Conservation (phyloP, 2,329 filamentous ascomycete species). For the Emydomyces testavorans region DNA sequence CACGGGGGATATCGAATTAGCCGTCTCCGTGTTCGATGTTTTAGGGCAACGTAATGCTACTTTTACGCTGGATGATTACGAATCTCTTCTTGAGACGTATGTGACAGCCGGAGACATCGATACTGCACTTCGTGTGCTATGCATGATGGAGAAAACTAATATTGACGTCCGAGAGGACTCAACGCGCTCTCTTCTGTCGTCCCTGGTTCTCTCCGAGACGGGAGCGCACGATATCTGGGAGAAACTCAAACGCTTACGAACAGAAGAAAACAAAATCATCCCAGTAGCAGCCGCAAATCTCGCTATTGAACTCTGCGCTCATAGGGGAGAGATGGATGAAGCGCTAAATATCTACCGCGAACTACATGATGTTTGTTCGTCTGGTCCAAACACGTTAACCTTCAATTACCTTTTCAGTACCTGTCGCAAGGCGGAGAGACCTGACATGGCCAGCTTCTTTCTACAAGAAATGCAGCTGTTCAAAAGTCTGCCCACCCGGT, state of each 20-base stretch:
- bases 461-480: constrained; percentile 51
- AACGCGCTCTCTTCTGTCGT: constrained; percentile 51
- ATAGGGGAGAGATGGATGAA: constrained; percentile 35
- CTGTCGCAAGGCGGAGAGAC: constrained; percentile 36
- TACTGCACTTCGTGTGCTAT: constrained; percentile 57
- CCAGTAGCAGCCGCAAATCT: constrained; percentile 38
- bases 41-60: constrained; percentile 47
- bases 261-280: constrained; percentile 38
- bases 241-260: constrained; percentile 45
- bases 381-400: constrained; percentile 37
- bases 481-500: constrained; percentile 42
- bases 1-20: constrained; percentile 55
- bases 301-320: constrained; percentile 43
- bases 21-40: constrained; percentile 57
- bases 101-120: constrained; percentile 47
- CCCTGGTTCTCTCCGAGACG: constrained; percentile 42
- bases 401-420: constrained; percentile 51
- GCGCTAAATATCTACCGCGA: constrained; percentile 52
- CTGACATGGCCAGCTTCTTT: constrained; percentile 49
- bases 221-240: constrained; percentile 42
- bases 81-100: constrained; percentile 64
- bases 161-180: constrained; percentile 46
- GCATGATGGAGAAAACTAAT: constrained; percentile 59
- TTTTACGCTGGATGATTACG: constrained; percentile 60
- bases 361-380: constrained; percentile 41